Evolutionary conservation across 176 grass and related monocot species (phyloP), one percentile per base, ranked within the genome.

Genomic region (Otatea glauca): DNA sequence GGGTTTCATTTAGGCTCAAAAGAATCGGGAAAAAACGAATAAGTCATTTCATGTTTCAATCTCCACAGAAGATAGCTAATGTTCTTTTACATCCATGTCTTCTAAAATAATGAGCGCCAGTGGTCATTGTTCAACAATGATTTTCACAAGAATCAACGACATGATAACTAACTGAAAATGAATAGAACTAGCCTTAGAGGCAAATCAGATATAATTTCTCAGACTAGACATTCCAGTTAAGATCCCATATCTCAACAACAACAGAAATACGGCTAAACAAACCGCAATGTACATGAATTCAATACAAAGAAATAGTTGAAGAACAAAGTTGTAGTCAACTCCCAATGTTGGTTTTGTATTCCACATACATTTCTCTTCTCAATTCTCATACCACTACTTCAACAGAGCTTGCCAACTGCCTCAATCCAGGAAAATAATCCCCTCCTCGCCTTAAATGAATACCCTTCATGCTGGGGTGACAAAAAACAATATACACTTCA

Each of bases 401-500:
- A 69, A 70, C 63, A 16, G 5, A 70, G 62, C 11, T 48, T 77
- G 14, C 63, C 7, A 76, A 81, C n/a, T 64, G 47, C 45, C 6
- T 49, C 47, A 55, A 9, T 48, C 15, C 5, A 79, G 29, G 17
- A 69, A 85, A 75, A 14, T 25, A 67, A 72, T 11, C 62, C 3
- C 32, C 21, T 41, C 32, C 0, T 62, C 23, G 2, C 27, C 43
- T 35, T 7, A 54, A 60, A 68, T 75, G 61, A 61, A 63, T 32
- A 71, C 20, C 50, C 5, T 79, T 56, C 58, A 72, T 47, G 66
- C 37, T 29, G n/a, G 41, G 18, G 14, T 60, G 38, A 70, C 24
- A 5, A 47, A 35, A 68, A 58, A 24, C 9, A 56, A 81, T 81
- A 68, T 81, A 76, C 70, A 81, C 18, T 63, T 81, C 55, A 4